These are phyloP conservation scores for Santalum album DNA, from an alignment of 164 flowering plant genomes.

Conservation along the genomic window DNA sequence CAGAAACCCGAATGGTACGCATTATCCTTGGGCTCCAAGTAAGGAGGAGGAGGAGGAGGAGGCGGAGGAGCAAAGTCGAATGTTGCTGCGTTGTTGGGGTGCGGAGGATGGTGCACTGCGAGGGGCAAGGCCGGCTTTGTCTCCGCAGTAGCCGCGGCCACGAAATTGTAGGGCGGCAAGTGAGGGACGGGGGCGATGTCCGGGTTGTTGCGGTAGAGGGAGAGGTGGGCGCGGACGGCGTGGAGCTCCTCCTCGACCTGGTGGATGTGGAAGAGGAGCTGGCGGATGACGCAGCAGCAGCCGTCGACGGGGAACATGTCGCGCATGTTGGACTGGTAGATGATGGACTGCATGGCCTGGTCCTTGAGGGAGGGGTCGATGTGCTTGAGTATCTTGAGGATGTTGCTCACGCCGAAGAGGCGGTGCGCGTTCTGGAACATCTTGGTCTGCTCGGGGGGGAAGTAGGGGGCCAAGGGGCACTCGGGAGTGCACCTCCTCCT, in stretches of 20 bases:
- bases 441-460: constrained; percentile 48
- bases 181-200: too few relatives aligned
- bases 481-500: constrained; percentile 40
- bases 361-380: constrained; percentile 17
- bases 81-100: too few relatives aligned
- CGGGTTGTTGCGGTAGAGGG: constrained; percentile 13
- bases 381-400: constrained; percentile 25
- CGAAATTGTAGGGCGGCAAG: too few relatives aligned
- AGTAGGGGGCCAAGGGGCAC: constrained; percentile 47
- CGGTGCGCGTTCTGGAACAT: constrained; percentile 46
- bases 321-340: constrained; percentile 32
- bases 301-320: constrained; percentile 42
- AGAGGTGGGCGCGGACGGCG: constrained; percentile 38
- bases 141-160: too few relatives aligned
- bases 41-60: too few relatives aligned
- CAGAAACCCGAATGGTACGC: background rate
- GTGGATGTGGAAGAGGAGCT: constrained; percentile 16
- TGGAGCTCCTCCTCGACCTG: constrained; percentile 38
- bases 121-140: too few relatives aligned
- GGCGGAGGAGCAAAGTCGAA: too few relatives aligned
- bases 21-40: background rate
- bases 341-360: constrained; percentile 46
- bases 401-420: constrained; percentile 53
- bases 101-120: too few relatives aligned
- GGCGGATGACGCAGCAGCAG: constrained; percentile 29